Evolutionary conservation across 2,329 filamentous ascomycete genomes (phyloP).

Genomic region (Cercospora sp.): DNA sequence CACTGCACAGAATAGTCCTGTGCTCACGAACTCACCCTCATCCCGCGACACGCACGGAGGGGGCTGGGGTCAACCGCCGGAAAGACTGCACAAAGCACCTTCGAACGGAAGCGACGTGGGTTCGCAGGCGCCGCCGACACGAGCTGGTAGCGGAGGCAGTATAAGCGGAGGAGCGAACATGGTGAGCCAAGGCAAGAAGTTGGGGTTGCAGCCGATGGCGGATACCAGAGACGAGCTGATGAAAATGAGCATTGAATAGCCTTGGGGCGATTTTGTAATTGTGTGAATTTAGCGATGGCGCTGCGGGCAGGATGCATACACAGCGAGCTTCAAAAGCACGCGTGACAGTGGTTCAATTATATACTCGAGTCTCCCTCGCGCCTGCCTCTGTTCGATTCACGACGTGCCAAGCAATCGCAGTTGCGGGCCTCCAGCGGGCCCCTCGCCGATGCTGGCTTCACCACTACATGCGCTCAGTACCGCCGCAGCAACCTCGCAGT

Average conservation of each 20-base stretch:
- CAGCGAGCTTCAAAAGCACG: neutral
- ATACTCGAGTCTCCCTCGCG: neutral
- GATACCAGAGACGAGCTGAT: conserved; percentile 95
- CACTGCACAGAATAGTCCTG: conserved; percentile 78
- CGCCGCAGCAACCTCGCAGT: neutral
- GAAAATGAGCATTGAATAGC: conserved; percentile 63
- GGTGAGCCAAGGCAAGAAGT: conserved; percentile 50
- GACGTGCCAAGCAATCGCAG: neutral
- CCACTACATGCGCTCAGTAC: neutral
- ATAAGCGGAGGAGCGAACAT: conserved; percentile 16
- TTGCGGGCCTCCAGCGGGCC: too few relatives aligned
- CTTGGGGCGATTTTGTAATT: neutral
- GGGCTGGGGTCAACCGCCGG: conserved; percentile 70
- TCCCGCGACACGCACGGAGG: conserved; percentile 63
- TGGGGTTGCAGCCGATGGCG: conserved; percentile 88
- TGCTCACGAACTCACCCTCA: conserved; percentile 77
- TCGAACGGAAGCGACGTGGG: conserved; percentile 18
- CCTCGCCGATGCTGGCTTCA: neutral
- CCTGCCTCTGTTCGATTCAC: neutral
- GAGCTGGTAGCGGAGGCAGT: conserved; percentile 20
- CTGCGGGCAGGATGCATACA: conserved; percentile 1
- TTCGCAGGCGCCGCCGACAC: conserved; percentile 9
- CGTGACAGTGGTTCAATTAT: neutral
- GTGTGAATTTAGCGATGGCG: conserved; percentile 1
- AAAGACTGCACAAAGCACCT: conserved; percentile 40